Base-by-base conservation (phyloP, 2,329 filamentous ascomycete genomes). In the Lojkania enalia region DNA sequence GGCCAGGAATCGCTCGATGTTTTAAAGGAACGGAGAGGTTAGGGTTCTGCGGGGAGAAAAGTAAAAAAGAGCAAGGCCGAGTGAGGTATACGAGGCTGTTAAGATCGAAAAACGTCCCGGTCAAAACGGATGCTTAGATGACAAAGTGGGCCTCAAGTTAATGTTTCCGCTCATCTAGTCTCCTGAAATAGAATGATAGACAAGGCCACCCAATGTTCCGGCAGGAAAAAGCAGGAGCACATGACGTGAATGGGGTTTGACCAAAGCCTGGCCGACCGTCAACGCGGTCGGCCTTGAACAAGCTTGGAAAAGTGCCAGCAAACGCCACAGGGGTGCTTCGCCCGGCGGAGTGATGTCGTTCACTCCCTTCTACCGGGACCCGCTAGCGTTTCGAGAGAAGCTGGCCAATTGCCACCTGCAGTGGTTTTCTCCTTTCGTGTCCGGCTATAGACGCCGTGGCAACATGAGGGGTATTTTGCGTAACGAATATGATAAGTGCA, bases 211-310 rank as follows among this genome's bases (percentile, higher is more conserved):
- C 43, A 37, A 30, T 39, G 13, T 3, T 15, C 36, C 21, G 39
- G 42, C 41, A 44, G 45, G 44, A 40, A 44, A 41, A 42, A 29
- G 41, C 38, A 44, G 45, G 54, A 49, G 57, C 64, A 65, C 64
- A 67, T 68, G 64, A 68, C 64, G 64, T 65, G 61, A 49, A 15
- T 21, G 6, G 30, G 30, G 6, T 15, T n/a, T n/a, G n/a, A 15
- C 56, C 55, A 44, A 58, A 55, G 36, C 52, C 47, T 29, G 21
- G 9, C 51, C 19, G 43, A 53, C 49, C 51, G 42, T 25, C 39
- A 49, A 43, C 51, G 48, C 51, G 56, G 60, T 54, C 50, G 54
- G 55, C 53, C 56, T 63, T 60, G 51, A 55, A 55, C 51, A 46
- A 54, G 51, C 54, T 55, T 58, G 54, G 50, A 54, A 35, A 48